Evolutionary conservation across 495 filamentous ascomycete genomes (phyloP).

Genomic region (Penicillium longicatenatum): DNA sequence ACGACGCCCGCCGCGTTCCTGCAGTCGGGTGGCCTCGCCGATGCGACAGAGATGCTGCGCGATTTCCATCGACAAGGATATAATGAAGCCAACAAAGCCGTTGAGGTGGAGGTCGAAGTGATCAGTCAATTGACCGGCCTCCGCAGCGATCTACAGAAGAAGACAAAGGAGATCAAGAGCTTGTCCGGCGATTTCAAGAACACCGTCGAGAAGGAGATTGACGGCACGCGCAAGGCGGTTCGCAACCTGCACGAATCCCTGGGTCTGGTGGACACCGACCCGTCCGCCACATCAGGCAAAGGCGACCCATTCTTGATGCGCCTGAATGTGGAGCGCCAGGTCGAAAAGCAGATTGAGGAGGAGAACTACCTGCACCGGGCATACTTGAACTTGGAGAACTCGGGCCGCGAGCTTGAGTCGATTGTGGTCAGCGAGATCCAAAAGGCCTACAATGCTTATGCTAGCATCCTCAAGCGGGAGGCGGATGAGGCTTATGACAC

Average conservation of each 20-base stretch:
- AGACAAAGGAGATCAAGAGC: slow-evolving; percentile 96
- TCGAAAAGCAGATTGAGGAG: slow-evolving; percentile 91
- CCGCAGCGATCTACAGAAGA: slow-evolving; percentile 84
- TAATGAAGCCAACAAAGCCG: slow-evolving; percentile 81
- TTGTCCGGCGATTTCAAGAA: slow-evolving; percentile 95
- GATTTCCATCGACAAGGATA: slow-evolving; percentile 83
- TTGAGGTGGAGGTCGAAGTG: slow-evolving; percentile 87
- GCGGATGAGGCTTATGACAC: slow-evolving; percentile 77
- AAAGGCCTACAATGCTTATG: slow-evolving; percentile 92
- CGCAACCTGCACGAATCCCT: slow-evolving; percentile 79
- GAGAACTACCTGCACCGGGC: slow-evolving; percentile 97
- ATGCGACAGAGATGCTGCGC: slow-evolving; percentile 78
- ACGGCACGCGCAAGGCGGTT: slow-evolving; percentile 63
- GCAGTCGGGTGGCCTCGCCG: slow-evolving; percentile 76
- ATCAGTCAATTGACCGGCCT: slow-evolving; percentile 84
- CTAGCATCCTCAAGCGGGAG: slow-evolving; percentile 85
- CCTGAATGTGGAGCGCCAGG: slow-evolving; percentile 79
- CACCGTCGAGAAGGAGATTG: slow-evolving; percentile 58
- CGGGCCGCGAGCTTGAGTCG: slow-evolving; percentile 89
- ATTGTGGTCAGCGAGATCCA: slow-evolving; percentile 97
- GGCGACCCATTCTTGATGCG: slow-evolving; percentile 88
- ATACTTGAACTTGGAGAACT: slow-evolving; percentile 91
- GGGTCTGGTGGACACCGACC: slow-evolving; percentile 73
- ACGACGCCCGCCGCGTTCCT: slow-evolving; percentile 70
- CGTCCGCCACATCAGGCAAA: slow-evolving; percentile 74